Base-by-base conservation (phyloP, 106 monocot genomes). In the Cymbidium sinense region DNA sequence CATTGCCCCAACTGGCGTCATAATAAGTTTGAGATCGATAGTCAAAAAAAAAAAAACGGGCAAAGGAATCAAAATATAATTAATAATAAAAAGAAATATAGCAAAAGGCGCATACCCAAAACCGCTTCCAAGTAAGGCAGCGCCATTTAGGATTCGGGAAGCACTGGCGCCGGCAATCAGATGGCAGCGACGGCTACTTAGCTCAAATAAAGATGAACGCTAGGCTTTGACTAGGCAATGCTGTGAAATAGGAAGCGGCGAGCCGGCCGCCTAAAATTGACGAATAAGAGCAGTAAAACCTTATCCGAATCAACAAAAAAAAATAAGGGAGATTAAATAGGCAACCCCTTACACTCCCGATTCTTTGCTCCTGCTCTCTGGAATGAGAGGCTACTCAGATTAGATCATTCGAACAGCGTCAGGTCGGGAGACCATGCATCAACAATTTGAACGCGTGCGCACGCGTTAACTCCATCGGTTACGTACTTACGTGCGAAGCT, bases 91-190 rank as follows among this genome's bases (percentile, higher is more conserved):
- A 67, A 67, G 3, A 30, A 2, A 29, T 31, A 30, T 13, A 30
- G 4, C n/a, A n/a, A n/a, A n/a, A n/a, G n/a, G 67, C 28, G 17
- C 64, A 36, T 76, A 84, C 84, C 80, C 34, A 84, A 50, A 28
- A 84, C 84, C 27, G 47, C 70, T 77, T 84, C 84, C 80, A 84
- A 80, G 70, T 84, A 84, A 58, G 84, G 84, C 25, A 84, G 35
- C 61, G 72, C 84, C 84, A 84, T 84, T 25, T 43, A 39, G 77
- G 61, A 54, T 71, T 71, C n/a, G 34, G n/a, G n/a, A 71, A 39
- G 11, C n/a, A 21, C 47, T 19, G 8, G 75, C n/a, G n/a, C n/a
- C 73, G 30, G 55, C 23, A 35, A 2, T 39, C 65, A 12, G 74
- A 74, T 74, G 28, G 23, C 39, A 20, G n/a, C n/a, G 44, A 44